These are phyloP conservation scores for Phialocephala subalpina DNA, from an alignment of 2,329 filamentous ascomycete genomes.

Conservation along the genomic window DNA sequence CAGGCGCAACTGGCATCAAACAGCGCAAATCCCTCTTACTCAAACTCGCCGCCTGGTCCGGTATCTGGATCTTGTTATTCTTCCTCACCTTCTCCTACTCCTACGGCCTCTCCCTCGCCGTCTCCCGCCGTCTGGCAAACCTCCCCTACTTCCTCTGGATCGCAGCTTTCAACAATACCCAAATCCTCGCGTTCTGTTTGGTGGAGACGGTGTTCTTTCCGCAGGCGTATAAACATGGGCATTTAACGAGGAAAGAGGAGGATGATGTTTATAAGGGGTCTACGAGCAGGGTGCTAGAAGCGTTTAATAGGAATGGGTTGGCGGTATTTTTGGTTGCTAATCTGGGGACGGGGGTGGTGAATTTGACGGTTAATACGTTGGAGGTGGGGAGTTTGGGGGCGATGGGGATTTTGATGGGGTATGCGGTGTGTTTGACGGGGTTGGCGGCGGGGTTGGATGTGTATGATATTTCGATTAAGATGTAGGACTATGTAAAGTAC, in stretches of 20 bases:
- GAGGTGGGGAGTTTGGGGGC: constrained; percentile 69
- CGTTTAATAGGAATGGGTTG: constrained; percentile 89
- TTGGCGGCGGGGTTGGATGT: constrained; percentile 73
- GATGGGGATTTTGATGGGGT: constrained; percentile 78
- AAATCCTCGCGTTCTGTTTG: constrained; percentile 79
- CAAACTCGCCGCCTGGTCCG: constrained; percentile 69
- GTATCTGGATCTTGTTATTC: constrained; percentile 76
- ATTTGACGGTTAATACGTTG: constrained; percentile 85
- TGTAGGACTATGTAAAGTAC: constrained; percentile 56
- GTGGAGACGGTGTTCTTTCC: constrained; percentile 85
- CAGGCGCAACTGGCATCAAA: constrained; percentile 51
- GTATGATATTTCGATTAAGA: constrained; percentile 74
- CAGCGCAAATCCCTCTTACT: constrained; percentile 67
- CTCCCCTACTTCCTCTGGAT: constrained; percentile 95
- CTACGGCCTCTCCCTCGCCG: constrained; percentile 76
- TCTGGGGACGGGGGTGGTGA: constrained; percentile 86
- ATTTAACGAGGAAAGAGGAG: constrained; percentile 62
- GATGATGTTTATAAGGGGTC: constrained; percentile 69
- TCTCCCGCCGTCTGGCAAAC: constrained; percentile 91
- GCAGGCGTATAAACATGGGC: constrained; percentile 62
- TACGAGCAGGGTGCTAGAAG: constrained; percentile 82
- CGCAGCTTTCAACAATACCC: constrained; percentile 86
- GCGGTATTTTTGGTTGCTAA: constrained; percentile 89
- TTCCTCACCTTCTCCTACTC: constrained; percentile 70
- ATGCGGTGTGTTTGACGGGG: constrained; percentile 72